Base-by-base conservation (phyloP, 768 basidiomycete genomes). In the Austroboletus eburneus region DNA sequence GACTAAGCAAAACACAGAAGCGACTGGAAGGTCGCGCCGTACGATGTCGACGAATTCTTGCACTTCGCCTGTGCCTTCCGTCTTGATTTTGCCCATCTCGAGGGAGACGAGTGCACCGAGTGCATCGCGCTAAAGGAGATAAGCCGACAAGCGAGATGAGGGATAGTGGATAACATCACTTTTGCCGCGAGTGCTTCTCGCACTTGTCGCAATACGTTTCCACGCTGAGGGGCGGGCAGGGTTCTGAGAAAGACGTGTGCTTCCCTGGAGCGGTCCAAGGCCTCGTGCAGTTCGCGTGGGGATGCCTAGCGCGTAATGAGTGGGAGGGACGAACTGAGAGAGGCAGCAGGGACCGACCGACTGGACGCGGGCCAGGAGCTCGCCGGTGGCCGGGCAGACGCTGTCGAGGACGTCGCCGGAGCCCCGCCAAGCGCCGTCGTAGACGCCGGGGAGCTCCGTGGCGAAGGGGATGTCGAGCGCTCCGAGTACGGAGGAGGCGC, bases 11-110 rank as follows among this genome's bases (percentile, higher is more conserved):
- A 23, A 24, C 7, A 27, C 25, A 43, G 21, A 41, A 9, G 24
- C 7, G 32, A 10, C 32, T 18, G 27, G n/a, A 9, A 29, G 21
- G 25, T 23, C 29, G 42, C 13, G 73, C 2, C 87, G 61, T 63
- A 96, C 91, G 53, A 95, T 91, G 61, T 96, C 93, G 48, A 96
- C 79, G 58, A 94, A 91, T 69, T 95, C 92, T 62, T 94, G 91
- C 12, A 97, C 91, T 70, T 96, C 92, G 14, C 94, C 94, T 17
- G 83, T 72, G 21, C 94, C 94, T 64, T 96, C 94, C 14, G 87
- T 85, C 57, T 74, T 78, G 55, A 96, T 93, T 72, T 98, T 84
- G 16, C 95, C 89, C 88, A 91, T 90, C 64, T 91, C 89, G 13
- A 93, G 75, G 34, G 88, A 85, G 9, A 95, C 81, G 17, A 95